Base-by-base conservation (phyloP, 2,329 filamentous ascomycete species). In the Myrmaecium sp. region DNA sequence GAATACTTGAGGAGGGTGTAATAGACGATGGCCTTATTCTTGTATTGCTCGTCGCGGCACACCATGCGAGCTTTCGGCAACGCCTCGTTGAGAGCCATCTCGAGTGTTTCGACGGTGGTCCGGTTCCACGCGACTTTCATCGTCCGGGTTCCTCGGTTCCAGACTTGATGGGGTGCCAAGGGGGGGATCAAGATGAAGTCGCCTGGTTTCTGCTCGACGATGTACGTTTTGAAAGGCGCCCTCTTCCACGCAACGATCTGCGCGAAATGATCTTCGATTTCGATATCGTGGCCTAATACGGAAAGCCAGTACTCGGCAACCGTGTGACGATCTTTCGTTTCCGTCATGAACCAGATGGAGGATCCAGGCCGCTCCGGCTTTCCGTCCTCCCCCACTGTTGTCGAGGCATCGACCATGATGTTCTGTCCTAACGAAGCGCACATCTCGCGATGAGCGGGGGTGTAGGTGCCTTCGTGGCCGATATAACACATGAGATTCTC, bases 61-160 rank as follows among this genome's bases (percentile, higher is more conserved):
- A 95, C 86, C 38, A 94, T 69, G 8, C 83, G 70, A 6, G 84
- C 81, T 39, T 83, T 82, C 0, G 84, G 83, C 3, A 98, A 62
- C 1, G 86, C 83, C 55, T 95, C 89, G 32, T 73, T 66, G 12
- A 95, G 51, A 1, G 86, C 89, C 48, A 91, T 60, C 36, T 86
- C 77, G 3, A 98, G 63, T 0, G 89, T 95, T 43, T 95, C 83
- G 2, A 79, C 77, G 0, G 84, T 94, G 0, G 82, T 94, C 14
- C 89, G 69, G 48, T 98, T 98, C 89, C 89, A 98, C 0, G 89
- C 89, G 5, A 92, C 83, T 48, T 98, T 98, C 68, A 95, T 82
- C 0, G 89, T 98, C 23, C 84, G 66, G 2, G 86, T 94, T 12
- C 89, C 89, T 25, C 86, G 71, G 45, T 98, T 98, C 89, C 89